These are phyloP conservation scores for Boletus speciosus DNA, from an alignment of 768 basidiomycete species.

Conservation along the genomic window DNA sequence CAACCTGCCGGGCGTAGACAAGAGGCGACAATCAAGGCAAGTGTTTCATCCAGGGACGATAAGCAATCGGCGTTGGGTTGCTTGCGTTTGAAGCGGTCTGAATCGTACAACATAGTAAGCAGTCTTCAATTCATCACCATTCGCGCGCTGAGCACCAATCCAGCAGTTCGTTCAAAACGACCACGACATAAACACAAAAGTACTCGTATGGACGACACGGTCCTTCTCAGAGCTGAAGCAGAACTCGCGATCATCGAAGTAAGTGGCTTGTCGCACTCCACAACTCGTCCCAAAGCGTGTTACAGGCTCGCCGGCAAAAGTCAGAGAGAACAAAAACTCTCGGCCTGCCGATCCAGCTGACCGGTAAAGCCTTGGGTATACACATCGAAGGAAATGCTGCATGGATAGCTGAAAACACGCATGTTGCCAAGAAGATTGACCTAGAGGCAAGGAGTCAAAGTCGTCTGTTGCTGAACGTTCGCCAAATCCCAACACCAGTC, in stretches of 20 bases:
- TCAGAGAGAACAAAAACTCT: conserved; percentile 63
- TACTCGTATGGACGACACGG: conserved; percentile 23
- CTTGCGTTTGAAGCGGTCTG: not conserved
- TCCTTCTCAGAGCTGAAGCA: conserved; percentile 30
- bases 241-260: conserved; percentile 32
- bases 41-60: not conserved
- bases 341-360: conserved; percentile 76
- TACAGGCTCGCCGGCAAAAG: conserved; percentile 70
- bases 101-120: too few relatives aligned
- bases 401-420: conserved; percentile 89
- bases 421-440: conserved; percentile 67
- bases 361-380: conserved; percentile 72
- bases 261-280: not conserved
- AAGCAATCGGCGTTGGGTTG: not conserved
- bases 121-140: not conserved
- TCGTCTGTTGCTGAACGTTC: conserved; percentile 6
- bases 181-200: not conserved
- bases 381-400: conserved; percentile 60
- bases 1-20: not conserved
- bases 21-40: not conserved
- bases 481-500: conserved; percentile 47
- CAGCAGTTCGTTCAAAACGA: not conserved
- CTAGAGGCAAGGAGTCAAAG: conserved; percentile 54
- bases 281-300: not conserved
- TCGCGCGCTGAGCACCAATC: not conserved